Base-by-base conservation (phyloP, 768 basidiomycete species). In the Saitozyma podzolica region DNA sequence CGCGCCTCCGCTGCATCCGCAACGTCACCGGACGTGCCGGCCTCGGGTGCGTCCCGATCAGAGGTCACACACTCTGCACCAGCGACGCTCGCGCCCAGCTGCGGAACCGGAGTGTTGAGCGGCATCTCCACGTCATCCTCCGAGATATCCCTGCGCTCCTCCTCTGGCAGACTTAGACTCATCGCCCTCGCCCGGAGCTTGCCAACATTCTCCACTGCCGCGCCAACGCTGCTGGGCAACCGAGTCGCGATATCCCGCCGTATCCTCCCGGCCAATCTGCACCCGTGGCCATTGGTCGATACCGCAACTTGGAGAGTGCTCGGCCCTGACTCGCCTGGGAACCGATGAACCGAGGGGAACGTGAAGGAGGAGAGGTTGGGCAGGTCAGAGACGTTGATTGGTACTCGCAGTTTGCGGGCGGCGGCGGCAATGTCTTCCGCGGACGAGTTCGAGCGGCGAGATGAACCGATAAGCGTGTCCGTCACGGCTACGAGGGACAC, bases 261-360 rank as follows among this genome's bases (percentile, higher is more conserved):
- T 45, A 99, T 80, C 10, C 95, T 84, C 0, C 87, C 84, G 0
- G 88, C 88, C 5, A 99, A 83, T 7, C 95, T 82, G 71, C 95
- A 97, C 1, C 93, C 95, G 65, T 89, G 86, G 0, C 92, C 92
- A 68, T 96, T 97, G 0, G 94, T 94, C 3, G 92, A 90, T 2
- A 97, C 84, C 0, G 88, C 90, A 19, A 99, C 80, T 73, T 84
- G 82, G 1, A 83, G 74, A 16, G 78, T 72, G n/a, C 64, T 79
- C 55, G 62, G 59, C 40, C 69, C 60, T 47, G 64, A 52, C n/a
- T 50, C 16, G n/a, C 86, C 85, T 8, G 83, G 76, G 71, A 96
- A 92, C 3, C 94, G 88, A 67, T 97, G 91, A 0, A 89, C 86
- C 0, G 93, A 85, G 0, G 89, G 84, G 80, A 95, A 92, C 0